Evolutionary conservation across 192 early-diverging fungal genomes (phyloP), one percentile per base, ranked within the genome.

Genomic region (Entomortierella lignicola): DNA sequence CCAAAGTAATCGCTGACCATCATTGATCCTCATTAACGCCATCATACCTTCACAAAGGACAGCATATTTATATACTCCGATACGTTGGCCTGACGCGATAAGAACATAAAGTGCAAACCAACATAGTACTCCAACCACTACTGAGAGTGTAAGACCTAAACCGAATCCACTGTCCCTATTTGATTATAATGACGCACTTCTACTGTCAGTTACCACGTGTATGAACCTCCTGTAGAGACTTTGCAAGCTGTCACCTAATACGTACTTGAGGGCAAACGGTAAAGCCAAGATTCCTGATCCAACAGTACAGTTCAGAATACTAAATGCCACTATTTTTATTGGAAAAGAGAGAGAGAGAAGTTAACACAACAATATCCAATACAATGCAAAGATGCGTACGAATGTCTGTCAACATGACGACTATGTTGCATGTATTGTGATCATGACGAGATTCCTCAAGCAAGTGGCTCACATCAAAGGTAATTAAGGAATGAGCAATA

Each of bases 271-370:
- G 10, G 91, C 89, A 71, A 88, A 92, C 15, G 91, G 87, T 29
- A 92, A 69, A 6, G 88, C 91, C 13, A 92, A 82, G 27, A 92
- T 86, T 13, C 91, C 91, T 8, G 90, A 89, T 17, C 91, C 91
- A 37, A 91, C 88, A 17, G 89, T 88, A 2, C 89, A 89, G 70
- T 92, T 92, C 55, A 92, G 86, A 55, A 92, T 83, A 67, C 89
- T 91, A 60, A 89, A 82, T 21, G 89, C 71, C 26, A 83, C 73
- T 77, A 47, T 57, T 5, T 31, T 6, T 29, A 53, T 6, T 42
- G 44, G 1, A 8, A 50, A 23, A 44, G 27, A 41, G 60, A n/a
- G 25, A 34, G 55, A 27, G 17, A 25, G 13, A 1, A 11, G 32
- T 41, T n/a, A 23, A 37, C 20, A n/a, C n/a, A n/a, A n/a, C n/a